Evolutionary conservation across 2,329 filamentous ascomycete genomes (phyloP).

Genomic region (Didymella pomorum): DNA sequence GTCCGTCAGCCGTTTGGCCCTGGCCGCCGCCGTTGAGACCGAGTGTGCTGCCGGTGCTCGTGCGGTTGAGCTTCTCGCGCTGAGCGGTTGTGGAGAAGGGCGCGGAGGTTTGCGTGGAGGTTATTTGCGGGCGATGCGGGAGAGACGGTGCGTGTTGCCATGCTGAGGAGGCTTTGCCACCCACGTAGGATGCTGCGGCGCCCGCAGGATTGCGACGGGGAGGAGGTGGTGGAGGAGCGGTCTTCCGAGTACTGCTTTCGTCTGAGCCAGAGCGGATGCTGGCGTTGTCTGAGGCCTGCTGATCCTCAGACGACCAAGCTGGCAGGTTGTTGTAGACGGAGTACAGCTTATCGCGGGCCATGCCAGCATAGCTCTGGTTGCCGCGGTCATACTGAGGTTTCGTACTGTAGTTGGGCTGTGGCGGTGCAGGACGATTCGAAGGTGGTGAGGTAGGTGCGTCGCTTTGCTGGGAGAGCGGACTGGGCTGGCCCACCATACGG

Average conservation of each 20-base stretch:
- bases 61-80: constrained; percentile 35
- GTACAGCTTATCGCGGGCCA: constrained; percentile 50
- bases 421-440: constrained; percentile 40
- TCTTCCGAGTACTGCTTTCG: constrained; percentile 24
- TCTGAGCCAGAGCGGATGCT: constrained; percentile 23
- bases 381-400: constrained; percentile 36
- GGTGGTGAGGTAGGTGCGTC: constrained; percentile 36
- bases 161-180: constrained; percentile 46
- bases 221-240: constrained; percentile 44
- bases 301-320: constrained; percentile 40
- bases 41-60: constrained; percentile 37
- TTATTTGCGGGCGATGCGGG: constrained; percentile 36
- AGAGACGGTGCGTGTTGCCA: constrained; percentile 47
- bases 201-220: constrained; percentile 49
- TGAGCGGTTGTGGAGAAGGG: constrained; percentile 38
- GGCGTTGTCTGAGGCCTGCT: constrained; percentile 17
- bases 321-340: constrained; percentile 53
- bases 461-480: constrained; percentile 39
- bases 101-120: constrained; percentile 30
- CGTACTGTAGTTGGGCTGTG: constrained; percentile 37
- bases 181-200: constrained; percentile 50
- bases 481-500: constrained; percentile 28
- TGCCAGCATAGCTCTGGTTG: constrained; percentile 48
- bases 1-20: constrained; percentile 27
- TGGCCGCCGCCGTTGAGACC: constrained; percentile 28